Percentiles rank a stretch among this genome's conserved stretches.
Conservation (phyloP, 78 protist genomes). For the Guillardia theta region DNA sequence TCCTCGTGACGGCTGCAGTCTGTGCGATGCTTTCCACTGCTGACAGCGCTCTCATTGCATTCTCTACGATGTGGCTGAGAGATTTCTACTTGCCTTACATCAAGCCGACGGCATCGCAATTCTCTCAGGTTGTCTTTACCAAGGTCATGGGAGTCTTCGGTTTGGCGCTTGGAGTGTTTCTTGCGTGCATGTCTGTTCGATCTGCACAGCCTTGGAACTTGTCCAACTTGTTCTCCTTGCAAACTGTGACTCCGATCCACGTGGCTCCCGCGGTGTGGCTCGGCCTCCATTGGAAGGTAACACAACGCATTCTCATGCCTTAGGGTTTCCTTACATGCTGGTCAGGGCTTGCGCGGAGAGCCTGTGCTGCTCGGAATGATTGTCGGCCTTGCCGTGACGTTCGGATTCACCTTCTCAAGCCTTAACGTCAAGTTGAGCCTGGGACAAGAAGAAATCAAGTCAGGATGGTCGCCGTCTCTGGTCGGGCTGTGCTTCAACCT, state of each 20-base stretch:
- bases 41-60: conserved; percentile 18
- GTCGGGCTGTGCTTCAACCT: background rate
- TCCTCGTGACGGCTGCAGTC: background rate
- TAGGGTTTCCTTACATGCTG: too few relatives aligned
- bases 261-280: background rate
- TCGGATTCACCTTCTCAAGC: background rate
- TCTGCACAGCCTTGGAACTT: background rate
- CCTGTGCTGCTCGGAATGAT: background rate
- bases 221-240: background rate
- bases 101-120: background rate
- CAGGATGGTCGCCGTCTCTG: background rate
- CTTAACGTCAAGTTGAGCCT: background rate
- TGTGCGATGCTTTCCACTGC: conserved; percentile 23
- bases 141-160: background rate
- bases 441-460: background rate
- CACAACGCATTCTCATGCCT: too few relatives aligned
- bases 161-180: background rate
- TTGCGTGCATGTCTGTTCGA: background rate
- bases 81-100: conserved; percentile 6
- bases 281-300: background rate
- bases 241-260: conserved; percentile 23
- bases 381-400: background rate
- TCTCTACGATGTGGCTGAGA: background rate
- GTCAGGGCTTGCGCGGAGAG: conserved; percentile 21
- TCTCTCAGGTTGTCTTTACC: background rate